A percentile compares a stretch with the other conserved stretches of the same genome.
Evolutionary conservation across 2,329 filamentous ascomycete species (phyloP).

Genomic region (Penicillium brevicompactum): DNA sequence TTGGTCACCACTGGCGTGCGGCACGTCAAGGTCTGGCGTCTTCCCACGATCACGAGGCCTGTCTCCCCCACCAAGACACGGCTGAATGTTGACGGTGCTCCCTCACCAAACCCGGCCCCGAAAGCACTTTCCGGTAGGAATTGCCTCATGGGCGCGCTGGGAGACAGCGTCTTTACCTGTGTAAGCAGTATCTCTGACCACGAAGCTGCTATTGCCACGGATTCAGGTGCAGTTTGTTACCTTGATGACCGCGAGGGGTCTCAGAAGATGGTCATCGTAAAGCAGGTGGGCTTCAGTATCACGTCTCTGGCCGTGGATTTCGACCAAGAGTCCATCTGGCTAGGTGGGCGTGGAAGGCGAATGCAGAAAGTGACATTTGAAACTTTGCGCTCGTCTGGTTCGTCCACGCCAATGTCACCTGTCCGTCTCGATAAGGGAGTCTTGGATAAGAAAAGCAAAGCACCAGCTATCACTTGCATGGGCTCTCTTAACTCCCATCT

Average conservation of each 20-base stretch:
- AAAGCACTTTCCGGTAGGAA: slow-evolving; percentile 84
- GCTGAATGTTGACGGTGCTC: slow-evolving; percentile 44
- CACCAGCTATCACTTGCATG: slow-evolving; percentile 61
- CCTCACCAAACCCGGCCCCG: slow-evolving; percentile 49
- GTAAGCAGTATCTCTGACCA: slow-evolving; percentile 71
- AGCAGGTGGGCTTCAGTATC: slow-evolving; percentile 68
- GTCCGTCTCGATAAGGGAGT: slow-evolving; percentile 22
- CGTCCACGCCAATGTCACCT: slow-evolving; percentile 27
- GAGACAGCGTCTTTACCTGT: slow-evolving; percentile 83
- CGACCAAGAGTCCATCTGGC: slow-evolving; percentile 60
- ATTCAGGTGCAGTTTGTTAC: slow-evolving; percentile 85
- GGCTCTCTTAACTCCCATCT: slow-evolving; percentile 68
- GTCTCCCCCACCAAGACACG: slow-evolving; percentile 67
- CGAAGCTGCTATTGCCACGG: slow-evolving; percentile 80
- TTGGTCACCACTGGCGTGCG: slow-evolving; percentile 86
- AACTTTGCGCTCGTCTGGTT: slow-evolving; percentile 36
- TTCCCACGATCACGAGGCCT: slow-evolving; percentile 64
- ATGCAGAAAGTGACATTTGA: slow-evolving; percentile 51
- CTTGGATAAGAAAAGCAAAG: slow-evolving; percentile 31
- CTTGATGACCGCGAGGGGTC: slow-evolving; percentile 75
- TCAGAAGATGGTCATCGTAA: slow-evolving; percentile 69
- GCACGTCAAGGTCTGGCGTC: slow-evolving; percentile 90
- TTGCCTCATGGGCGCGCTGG: slow-evolving; percentile 76
- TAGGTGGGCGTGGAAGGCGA: slow-evolving; percentile 68
- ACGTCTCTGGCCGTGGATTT: slow-evolving; percentile 65